These are phyloP conservation scores for Colletotrichum endophyticum DNA, from an alignment of 2,329 filamentous ascomycete genomes.

Conservation along the genomic window DNA sequence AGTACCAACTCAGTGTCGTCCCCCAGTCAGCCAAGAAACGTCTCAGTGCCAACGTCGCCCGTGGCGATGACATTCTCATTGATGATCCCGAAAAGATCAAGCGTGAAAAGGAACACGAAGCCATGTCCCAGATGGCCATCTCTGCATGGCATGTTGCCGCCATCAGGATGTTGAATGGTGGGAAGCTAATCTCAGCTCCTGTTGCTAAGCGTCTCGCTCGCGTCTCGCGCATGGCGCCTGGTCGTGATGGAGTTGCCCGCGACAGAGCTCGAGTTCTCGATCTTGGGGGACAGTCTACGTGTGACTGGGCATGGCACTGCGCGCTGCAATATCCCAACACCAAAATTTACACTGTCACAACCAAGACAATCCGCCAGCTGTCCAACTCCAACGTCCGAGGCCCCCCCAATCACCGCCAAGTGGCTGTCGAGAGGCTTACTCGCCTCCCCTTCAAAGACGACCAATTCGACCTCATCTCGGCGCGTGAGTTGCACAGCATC, in stretches of 20 bases:
- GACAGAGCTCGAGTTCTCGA: constrained; percentile 77
- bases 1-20: constrained; percentile 77
- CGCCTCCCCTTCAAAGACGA: constrained; percentile 83
- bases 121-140: constrained; percentile 72
- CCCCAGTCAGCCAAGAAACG: constrained; percentile 74
- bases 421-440: constrained; percentile 78
- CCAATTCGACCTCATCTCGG: constrained; percentile 91
- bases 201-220: constrained; percentile 66
- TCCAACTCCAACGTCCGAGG: constrained; percentile 80
- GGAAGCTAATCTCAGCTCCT: constrained; percentile 67
- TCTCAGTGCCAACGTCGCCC: constrained; percentile 74
- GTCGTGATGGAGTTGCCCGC: constrained; percentile 46
- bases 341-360: constrained; percentile 87
- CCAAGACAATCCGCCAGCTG: constrained; percentile 71
- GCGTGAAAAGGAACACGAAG: constrained; percentile 81
- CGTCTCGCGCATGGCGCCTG: constrained; percentile 53
- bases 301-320: constrained; percentile 96
- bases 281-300: constrained; percentile 81
- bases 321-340: constrained; percentile 84
- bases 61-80: constrained; percentile 69
- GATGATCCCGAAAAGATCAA: constrained; percentile 68
- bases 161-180: constrained; percentile 66
- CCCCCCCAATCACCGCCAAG: constrained; percentile 84
- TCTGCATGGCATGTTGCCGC: constrained; percentile 67
- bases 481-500: constrained; percentile 83